A percentile compares a stretch with the other conserved stretches of the same genome.
Conservation (phyloP, 106 monocot species). For the Dactylorhiza incarnata region DNA sequence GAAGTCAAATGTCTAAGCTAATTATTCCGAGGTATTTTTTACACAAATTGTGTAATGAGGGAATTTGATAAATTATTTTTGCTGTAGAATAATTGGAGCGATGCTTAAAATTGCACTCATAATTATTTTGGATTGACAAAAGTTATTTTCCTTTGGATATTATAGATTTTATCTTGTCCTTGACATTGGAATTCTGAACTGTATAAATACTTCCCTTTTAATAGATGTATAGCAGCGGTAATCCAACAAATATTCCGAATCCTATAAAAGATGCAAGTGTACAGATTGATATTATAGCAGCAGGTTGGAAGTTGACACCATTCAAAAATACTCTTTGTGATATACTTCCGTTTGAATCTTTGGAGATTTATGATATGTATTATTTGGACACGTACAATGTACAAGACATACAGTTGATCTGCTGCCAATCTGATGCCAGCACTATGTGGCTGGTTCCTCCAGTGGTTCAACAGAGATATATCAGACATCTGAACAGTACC, state of each 20-base stretch:
- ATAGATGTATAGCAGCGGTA: slow-evolving; percentile 99
- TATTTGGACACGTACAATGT: slow-evolving; percentile 64
- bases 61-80: too few species aligned
- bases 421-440: slow-evolving; percentile 91
- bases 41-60: too few species aligned
- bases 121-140: neutral
- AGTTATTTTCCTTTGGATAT: neutral
- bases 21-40: neutral
- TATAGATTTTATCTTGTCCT: neutral
- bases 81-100: neutral
- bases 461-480: slow-evolving; percentile 49
- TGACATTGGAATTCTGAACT: neutral
- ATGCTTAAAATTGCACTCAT: neutral
- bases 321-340: slow-evolving; percentile 79
- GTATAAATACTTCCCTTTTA: slow-evolving; percentile 29
- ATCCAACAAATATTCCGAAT: slow-evolving; percentile 97
- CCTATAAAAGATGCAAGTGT: slow-evolving; percentile 79
- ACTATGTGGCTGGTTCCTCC: slow-evolving; percentile 77
- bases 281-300: slow-evolving; percentile 77
- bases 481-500: slow-evolving; percentile 35
- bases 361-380: slow-evolving; percentile 24
- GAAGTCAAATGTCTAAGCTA: neutral
- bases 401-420: slow-evolving; percentile 94
- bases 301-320: slow-evolving; percentile 56
- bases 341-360: slow-evolving; percentile 35